Conservation (phyloP, 768 basidiomycete genomes). For the Leccinum imitatum region DNA sequence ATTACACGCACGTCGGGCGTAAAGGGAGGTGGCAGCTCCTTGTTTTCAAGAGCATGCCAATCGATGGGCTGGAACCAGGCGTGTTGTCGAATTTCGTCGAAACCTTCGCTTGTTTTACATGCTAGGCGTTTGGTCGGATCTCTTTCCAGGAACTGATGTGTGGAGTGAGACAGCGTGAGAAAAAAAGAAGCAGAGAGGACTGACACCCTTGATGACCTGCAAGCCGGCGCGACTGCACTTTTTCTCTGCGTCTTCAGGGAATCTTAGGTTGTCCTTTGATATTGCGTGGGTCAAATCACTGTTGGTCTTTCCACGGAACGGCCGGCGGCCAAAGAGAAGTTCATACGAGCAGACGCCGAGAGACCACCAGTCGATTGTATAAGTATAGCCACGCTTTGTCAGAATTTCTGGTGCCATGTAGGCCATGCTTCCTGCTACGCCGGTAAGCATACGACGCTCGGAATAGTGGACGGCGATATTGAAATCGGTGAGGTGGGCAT, state of each 20-base stretch:
- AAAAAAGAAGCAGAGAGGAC: constrained; percentile 30
- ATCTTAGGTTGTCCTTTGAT: constrained; percentile 79
- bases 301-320: constrained; percentile 93
- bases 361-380: constrained; percentile 96
- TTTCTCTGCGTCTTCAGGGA: constrained; percentile 86
- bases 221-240: constrained; percentile 77
- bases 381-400: constrained; percentile 90
- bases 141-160: constrained; percentile 75
- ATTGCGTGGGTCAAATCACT: constrained; percentile 91
- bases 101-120: constrained; percentile 79
- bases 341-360: constrained; percentile 93
- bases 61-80: constrained; percentile 89
- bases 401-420: constrained; percentile 97
- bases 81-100: constrained; percentile 74
- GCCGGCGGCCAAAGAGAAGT: constrained; percentile 86
- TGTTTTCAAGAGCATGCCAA: constrained; percentile 84
- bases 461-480: constrained; percentile 98
- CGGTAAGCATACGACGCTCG: constrained; percentile 78
- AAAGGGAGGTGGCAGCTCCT: constrained; percentile 76
- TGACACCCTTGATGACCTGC: constrained; percentile 76
- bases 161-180: constrained; percentile 13
- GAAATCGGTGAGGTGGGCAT: constrained; percentile 96
- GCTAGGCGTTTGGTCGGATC: constrained; percentile 80
- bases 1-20: constrained; percentile 72
- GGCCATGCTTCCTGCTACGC: constrained; percentile 97